Percentiles rank a stretch among this genome's conserved stretches.
phyloP scores from a whole-genome alignment of 2,329 filamentous ascomycete species.

The Colletotrichum camelliae region DNA sequence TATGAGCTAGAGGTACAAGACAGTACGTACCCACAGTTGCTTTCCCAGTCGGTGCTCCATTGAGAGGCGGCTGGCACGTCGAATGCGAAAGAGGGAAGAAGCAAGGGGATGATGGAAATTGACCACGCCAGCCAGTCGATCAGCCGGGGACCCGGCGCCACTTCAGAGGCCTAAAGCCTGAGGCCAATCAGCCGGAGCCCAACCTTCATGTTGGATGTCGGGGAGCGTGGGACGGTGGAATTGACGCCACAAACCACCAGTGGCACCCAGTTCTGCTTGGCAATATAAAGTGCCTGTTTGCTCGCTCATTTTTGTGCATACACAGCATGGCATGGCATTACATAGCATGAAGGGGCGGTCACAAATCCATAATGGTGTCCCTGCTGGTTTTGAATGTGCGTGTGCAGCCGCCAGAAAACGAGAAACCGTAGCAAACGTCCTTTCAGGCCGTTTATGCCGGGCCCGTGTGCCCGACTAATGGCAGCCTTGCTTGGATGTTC shows the following conservation, averaged over 20 bases:
- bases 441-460: slow-evolving; percentile 4
- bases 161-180: background rate
- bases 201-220: background rate
- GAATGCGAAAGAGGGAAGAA: background rate
- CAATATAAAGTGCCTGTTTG: background rate
- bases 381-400: background rate
- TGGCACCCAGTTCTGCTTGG: background rate
- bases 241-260: background rate
- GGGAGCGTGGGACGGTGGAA: background rate
- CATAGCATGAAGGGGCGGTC: background rate
- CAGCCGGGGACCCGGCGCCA: slow-evolving; percentile 7
- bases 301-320: background rate
- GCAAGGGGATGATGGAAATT: slow-evolving; percentile 2
- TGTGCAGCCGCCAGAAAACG: slow-evolving; percentile 7
- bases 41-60: background rate
- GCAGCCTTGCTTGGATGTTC: slow-evolving; percentile 2
- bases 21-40: background rate
- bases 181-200: background rate
- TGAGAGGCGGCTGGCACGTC: background rate
- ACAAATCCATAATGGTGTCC: background rate
- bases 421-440: background rate
- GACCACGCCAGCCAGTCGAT: slow-evolving; percentile 14
- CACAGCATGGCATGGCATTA: background rate
- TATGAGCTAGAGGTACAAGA: background rate
- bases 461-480: slow-evolving; percentile 14